Percentiles rank a stretch among this genome's conserved stretches.
Conservation (phyloP, 805 yeast species). For the Spathaspora sp. region DNA sequence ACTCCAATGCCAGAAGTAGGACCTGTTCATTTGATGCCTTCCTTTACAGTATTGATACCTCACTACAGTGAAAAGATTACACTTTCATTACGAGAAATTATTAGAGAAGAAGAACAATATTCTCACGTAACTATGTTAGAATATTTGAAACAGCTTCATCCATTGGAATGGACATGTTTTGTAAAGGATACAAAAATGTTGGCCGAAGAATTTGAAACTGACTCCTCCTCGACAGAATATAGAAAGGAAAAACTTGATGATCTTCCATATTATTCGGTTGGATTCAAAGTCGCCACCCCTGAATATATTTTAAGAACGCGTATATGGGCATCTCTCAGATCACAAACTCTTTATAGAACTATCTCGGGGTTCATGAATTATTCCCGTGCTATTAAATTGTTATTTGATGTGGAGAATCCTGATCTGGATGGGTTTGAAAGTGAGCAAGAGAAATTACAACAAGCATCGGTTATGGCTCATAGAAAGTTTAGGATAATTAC, state of each 20-base stretch:
- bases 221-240: constrained; percentile 13
- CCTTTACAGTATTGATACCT: constrained; percentile 87
- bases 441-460: constrained; percentile 38
- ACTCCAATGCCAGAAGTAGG: constrained; percentile 78
- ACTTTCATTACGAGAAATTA: constrained; percentile 90
- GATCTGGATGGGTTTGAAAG: constrained; percentile 42
- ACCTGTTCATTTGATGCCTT: constrained; percentile 67
- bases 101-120: constrained; percentile 95
- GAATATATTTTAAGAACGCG: constrained; percentile 94
- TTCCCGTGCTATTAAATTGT: constrained; percentile 89
- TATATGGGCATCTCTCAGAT: constrained; percentile 97
- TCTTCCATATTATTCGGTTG: constrained; percentile 91
- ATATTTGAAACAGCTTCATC: constrained; percentile 91
- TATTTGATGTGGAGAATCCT: constrained; percentile 88
- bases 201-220: constrained; percentile 82
- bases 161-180: constrained; percentile 96
- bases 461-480: constrained; percentile 64
- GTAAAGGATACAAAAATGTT: constrained; percentile 93
- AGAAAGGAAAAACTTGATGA: constrained; percentile 66
- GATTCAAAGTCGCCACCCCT: constrained; percentile 96
- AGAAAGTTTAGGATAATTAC: constrained; percentile 79
- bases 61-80: constrained; percentile 94
- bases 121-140: constrained; percentile 92
- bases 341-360: constrained; percentile 95
- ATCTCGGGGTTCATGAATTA: constrained; percentile 98